Base-by-base conservation (phyloP, 2,329 filamentous ascomycete species). In the Fusarium pseudonygamai region DNA sequence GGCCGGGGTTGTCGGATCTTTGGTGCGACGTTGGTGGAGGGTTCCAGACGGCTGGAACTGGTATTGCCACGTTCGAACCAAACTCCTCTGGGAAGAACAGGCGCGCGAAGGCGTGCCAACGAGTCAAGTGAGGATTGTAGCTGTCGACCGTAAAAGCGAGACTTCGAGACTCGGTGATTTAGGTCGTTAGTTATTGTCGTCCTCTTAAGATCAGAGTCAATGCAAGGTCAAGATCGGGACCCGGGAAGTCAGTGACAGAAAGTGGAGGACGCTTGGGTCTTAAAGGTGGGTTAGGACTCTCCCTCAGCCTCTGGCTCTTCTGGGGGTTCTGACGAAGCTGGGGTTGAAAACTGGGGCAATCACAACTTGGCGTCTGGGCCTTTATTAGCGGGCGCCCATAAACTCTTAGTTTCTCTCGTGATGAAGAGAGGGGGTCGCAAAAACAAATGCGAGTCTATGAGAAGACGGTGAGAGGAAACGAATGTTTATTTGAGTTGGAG, bases 321-420 rank as follows among this genome's bases (percentile, higher is more conserved):
- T 61, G 63, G 55, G 67, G 66, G 32, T 39, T 53, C 42, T 58
- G 24, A 45, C 47, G 59, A 73, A 73, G 68, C 71, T 72, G 71
- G 71, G 71, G 71, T 74, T 61, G 42, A 74, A 73, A 73, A 73
- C 67, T 55, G 71, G 71, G 71, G 71, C 71, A 60, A 18, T 47
- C 37, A 47, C 37, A 40, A 30, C 56, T 66, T 60, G 67, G 63
- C 57, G 32, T 71, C 67, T 62, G 37, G 67, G 15, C 57, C 43
- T 56, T 45, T 59, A 43, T 59, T 63, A 67, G 62, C 59, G 58
- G 49, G 37, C 36, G 46, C 58, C 43, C 46, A 36, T 40, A 37
- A 49, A 37, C 20, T 18, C 32, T 28, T 61, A 58, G 70, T 49
- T 26, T 26, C 26, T 50, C 20, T 58, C 26, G n/a, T 26, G 20